Percentiles rank a stretch among this genome's conserved stretches.
These are phyloP conservation scores for Zoysia japonica DNA, from an alignment of 176 grass and related monocot species.

Conservation along the genomic window DNA sequence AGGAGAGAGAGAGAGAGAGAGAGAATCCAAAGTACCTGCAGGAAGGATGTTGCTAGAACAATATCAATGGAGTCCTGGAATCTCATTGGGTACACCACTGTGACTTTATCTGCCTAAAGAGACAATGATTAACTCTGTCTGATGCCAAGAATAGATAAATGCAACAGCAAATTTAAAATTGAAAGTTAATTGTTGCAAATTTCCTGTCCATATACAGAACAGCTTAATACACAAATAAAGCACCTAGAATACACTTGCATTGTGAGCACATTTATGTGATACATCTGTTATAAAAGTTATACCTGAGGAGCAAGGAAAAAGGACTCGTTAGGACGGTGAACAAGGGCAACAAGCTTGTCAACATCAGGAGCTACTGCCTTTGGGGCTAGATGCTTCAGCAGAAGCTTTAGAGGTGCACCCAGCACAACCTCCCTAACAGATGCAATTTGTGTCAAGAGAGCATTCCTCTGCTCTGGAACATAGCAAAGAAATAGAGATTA, in stretches of 20 bases:
- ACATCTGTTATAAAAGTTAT: slow-evolving; percentile 25
- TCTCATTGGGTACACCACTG: slow-evolving; percentile 87
- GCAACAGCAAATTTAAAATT: neutral
- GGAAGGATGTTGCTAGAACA: slow-evolving; percentile 91
- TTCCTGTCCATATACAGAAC: neutral
- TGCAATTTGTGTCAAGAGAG: slow-evolving; percentile 87
- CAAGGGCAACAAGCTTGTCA: slow-evolving; percentile 86
- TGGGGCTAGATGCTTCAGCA: slow-evolving; percentile 76
- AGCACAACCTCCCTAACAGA: slow-evolving; percentile 93
- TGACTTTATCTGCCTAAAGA: slow-evolving; percentile 85
- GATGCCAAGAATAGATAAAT: neutral
- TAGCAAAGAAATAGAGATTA: slow-evolving; percentile 32
- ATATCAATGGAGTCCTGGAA: slow-evolving; percentile 96
- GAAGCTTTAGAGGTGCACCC: slow-evolving; percentile 83
- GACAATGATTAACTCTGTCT: slow-evolving; percentile 8
- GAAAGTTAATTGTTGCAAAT: neutral
- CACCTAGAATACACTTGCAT: neutral
- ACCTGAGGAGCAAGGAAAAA: slow-evolving; percentile 96
- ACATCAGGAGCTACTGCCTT: slow-evolving; percentile 75
- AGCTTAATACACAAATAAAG: slow-evolving; percentile 14
- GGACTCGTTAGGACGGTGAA: slow-evolving; percentile 92
- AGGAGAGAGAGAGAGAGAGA: slow-evolving; percentile 10
- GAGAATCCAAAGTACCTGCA: slow-evolving; percentile 68
- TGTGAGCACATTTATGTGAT: slow-evolving; percentile 10
- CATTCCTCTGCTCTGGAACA: slow-evolving; percentile 83